Evolutionary conservation across 495 filamentous ascomycete genomes (phyloP), one percentile per base, ranked within the genome.

Genomic region (Paragyromitra xinjiangensis): DNA sequence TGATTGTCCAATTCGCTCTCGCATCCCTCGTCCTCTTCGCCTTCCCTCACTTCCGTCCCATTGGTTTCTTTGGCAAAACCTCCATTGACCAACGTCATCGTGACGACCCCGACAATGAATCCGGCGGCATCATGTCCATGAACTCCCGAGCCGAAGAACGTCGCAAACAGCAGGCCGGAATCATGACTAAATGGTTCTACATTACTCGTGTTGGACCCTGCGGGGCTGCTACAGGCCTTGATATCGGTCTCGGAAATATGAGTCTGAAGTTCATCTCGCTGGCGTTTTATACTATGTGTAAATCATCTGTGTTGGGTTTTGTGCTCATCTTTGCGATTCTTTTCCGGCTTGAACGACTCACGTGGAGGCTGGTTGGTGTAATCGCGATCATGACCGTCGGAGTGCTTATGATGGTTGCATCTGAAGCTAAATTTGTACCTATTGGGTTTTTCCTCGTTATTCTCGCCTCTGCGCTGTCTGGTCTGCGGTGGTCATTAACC

Each of bases 261-360:
- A 95, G 92, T 50, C 85, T 99, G 77, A 93, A 93, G 81, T 98
- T 96, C 84, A 98, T 99, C 76, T 92, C 92, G 65, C 89, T 99
- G 69, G 97, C 96, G 5, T 99, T 99, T 81, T 95, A 97, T 82
- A 99, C 95, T 69, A 99, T 99, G 96, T 98, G 95, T 84, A 99
- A 99, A 89, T 98, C 95, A 3, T 97, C 94, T 24, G 92, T 94
- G 44, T 88, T 98, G 19, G 94, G 92, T 48, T 98, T 99, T 81
- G 95, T 99, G 59, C 91, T 99, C 7, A 80, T 97, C 69, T 99
- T 99, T 84, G 96, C 96, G 71, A 97, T 99, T 83, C 80, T 96
- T 63, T 98, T 99, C 87, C 91, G 91, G 45, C 90, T 99, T 39
- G 96, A 99, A 84, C 87, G 88, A 6, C 93, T 93, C 0, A 97